phyloP scores from a whole-genome alignment of 2,329 filamentous ascomycete species.

The Coniosporium tulheliwenetii region DNA sequence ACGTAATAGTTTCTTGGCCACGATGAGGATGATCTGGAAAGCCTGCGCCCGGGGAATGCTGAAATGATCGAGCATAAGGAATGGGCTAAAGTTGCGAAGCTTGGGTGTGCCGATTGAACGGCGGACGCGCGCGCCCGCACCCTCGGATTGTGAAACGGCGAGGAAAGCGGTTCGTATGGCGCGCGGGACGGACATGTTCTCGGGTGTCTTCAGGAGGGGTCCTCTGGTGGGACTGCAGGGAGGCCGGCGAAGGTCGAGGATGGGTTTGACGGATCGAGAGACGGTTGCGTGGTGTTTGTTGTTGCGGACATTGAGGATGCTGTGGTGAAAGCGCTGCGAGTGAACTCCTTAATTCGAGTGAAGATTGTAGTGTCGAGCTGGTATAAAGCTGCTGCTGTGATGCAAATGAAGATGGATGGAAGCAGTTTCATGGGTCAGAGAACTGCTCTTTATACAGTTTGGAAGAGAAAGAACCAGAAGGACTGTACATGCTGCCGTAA shows the following conservation, averaged over 20 bases:
- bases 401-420: constrained; percentile 24
- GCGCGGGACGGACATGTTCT: constrained; percentile 52
- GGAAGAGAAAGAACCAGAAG: neutral
- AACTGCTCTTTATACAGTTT: constrained; percentile 16
- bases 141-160: constrained; percentile 74
- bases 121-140: constrained; percentile 72
- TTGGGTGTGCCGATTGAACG: constrained; percentile 74
- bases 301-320: constrained; percentile 15
- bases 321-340: constrained; percentile 7
- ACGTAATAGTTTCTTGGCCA: constrained; percentile 82
- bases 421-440: constrained; percentile 19
- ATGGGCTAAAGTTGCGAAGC: constrained; percentile 76
- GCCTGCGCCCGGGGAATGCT: constrained; percentile 63
- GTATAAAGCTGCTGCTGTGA: constrained; percentile 23
- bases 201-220: constrained; percentile 25
- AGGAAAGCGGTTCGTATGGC: constrained; percentile 71
- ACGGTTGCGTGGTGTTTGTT: constrained; percentile 1
- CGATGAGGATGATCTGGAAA: constrained; percentile 79
- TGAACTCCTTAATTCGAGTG: constrained; percentile 2
- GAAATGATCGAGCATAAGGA: constrained; percentile 95
- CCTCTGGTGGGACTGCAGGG: constrained; percentile 29
- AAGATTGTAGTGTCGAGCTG: constrained; percentile 12
- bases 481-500: neutral
- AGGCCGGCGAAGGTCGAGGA: constrained; percentile 27
- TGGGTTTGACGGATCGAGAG: constrained; percentile 2